These are phyloP conservation scores for Serendipita sp. DNA, from an alignment of 768 basidiomycete genomes.

Conservation along the genomic window DNA sequence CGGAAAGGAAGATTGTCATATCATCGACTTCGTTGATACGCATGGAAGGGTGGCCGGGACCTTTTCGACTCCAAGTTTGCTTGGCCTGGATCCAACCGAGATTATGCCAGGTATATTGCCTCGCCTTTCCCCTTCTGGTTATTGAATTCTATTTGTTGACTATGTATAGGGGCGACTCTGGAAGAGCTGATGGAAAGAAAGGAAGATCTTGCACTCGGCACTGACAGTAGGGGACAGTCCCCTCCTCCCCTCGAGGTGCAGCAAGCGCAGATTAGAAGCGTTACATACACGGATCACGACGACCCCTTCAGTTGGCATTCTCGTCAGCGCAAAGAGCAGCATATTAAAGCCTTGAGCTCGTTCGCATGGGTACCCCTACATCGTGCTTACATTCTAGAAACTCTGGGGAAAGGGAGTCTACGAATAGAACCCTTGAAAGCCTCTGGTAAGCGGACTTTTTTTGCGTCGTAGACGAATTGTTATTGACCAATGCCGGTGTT, in stretches of 20 bases:
- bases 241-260: constrained; percentile 26
- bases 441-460: constrained; percentile 12
- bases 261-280: constrained; percentile 20
- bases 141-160: constrained; percentile 4
- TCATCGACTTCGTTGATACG: constrained; percentile 85
- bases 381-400: constrained; percentile 56
- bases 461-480: background rate
- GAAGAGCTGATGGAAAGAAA: constrained; percentile 32
- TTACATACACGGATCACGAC: constrained; percentile 64
- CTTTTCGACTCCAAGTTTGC: constrained; percentile 63
- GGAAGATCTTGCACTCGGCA: constrained; percentile 6
- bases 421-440: constrained; percentile 35
- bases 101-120: constrained; percentile 40
- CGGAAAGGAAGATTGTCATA: constrained; percentile 66
- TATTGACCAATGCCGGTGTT: background rate
- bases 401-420: constrained; percentile 51
- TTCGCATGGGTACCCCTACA: constrained; percentile 67
- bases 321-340: constrained; percentile 32
- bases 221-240: constrained; percentile 21
- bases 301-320: constrained; percentile 36
- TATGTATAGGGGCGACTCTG: constrained; percentile 31
- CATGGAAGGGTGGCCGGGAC: constrained; percentile 50
- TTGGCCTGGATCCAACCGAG: constrained; percentile 65
- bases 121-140: background rate
- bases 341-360: constrained; percentile 36